Conservation (phyloP, 495 filamentous ascomycete species). For the Alectoria sarmentosa region DNA sequence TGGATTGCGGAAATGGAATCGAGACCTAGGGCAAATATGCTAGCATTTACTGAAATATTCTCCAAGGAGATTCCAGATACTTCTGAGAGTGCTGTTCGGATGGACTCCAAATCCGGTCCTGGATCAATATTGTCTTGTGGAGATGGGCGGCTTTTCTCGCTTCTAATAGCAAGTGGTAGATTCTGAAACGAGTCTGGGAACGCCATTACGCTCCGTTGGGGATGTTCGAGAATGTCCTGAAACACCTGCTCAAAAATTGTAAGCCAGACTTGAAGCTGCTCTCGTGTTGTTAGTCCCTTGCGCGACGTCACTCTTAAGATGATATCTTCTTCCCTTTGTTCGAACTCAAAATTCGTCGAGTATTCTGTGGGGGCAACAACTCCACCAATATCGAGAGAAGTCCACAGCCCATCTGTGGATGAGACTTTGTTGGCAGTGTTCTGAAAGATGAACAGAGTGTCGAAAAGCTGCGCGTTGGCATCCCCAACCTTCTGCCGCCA, state of each 20-base stretch:
- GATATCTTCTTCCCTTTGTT: slow-evolving; percentile 36
- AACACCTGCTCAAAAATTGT: slow-evolving; percentile 28
- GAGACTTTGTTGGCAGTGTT: slow-evolving; percentile 32
- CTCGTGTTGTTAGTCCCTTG: not conserved
- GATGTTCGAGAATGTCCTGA: slow-evolving; percentile 31
- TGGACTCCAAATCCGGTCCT: slow-evolving; percentile 34
- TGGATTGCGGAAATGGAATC: slow-evolving; percentile 89
- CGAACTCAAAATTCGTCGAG: slow-evolving; percentile 66
- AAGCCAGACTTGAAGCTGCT: slow-evolving; percentile 18
- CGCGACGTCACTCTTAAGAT: slow-evolving; percentile 11
- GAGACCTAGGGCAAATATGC: slow-evolving; percentile 77
- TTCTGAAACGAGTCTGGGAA: slow-evolving; percentile 25
- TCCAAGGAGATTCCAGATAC: slow-evolving; percentile 54
- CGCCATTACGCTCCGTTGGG: slow-evolving; percentile 27
- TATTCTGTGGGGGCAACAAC: slow-evolving; percentile 55
- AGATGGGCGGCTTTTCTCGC: not conserved
- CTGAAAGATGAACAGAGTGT: slow-evolving; percentile 82
- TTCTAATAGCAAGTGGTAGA: slow-evolving; percentile 23
- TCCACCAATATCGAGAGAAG: slow-evolving; percentile 37
- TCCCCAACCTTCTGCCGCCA: slow-evolving; percentile 22
- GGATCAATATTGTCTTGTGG: not conserved
- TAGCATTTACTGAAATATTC: slow-evolving; percentile 54
- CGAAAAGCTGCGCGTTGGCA: slow-evolving; percentile 57
- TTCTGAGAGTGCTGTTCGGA: slow-evolving; percentile 56
- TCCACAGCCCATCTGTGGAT: slow-evolving; percentile 44